These are phyloP conservation scores for Alternaria triticina DNA, from an alignment of 2,329 filamentous ascomycete species.

Conservation along the genomic window DNA sequence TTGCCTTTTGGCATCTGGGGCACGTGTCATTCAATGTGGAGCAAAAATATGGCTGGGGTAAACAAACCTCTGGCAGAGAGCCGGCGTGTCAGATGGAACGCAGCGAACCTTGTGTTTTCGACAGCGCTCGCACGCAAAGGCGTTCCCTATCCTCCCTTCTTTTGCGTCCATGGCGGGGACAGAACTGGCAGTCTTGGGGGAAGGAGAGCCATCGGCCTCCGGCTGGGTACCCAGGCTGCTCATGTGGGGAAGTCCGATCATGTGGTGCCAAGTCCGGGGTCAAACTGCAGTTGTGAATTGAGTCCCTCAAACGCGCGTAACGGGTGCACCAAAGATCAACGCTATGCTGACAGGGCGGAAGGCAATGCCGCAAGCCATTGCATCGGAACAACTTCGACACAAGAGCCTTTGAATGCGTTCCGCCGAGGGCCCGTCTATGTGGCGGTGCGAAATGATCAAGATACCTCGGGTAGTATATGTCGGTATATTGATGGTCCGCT, in stretches of 20 bases:
- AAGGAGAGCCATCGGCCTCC: conserved; percentile 32
- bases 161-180: conserved; percentile 43
- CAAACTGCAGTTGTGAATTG: conserved; percentile 21
- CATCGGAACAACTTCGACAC: conserved; percentile 12
- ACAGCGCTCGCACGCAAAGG: conserved; percentile 47
- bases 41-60: conserved; percentile 10
- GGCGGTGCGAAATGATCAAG: conserved; percentile 28
- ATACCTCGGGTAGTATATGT: conserved; percentile 34
- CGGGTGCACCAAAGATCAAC: conserved; percentile 14
- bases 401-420: conserved; percentile 12
- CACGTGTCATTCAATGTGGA: conserved; percentile 39
- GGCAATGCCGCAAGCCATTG: conserved; percentile 14
- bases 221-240: conserved; percentile 27
- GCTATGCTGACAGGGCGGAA: conserved; percentile 14
- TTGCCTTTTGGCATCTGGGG: conserved; percentile 45
- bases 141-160: conserved; percentile 46
- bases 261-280: conserved; percentile 37
- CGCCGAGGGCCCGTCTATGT: conserved; percentile 19
- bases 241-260: conserved; percentile 48
- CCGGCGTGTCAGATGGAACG: conserved; percentile 41
- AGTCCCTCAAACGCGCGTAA: conserved; percentile 10
- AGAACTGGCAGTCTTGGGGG: conserved; percentile 34
- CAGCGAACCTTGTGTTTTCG: conserved; percentile 48
- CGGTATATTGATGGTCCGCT: conserved; percentile 39
- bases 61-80: conserved; percentile 44